Evolutionary conservation across 345 rosid genomes (phyloP), one percentile per base, ranked within the genome.

Genomic region (Citrus maxima): DNA sequence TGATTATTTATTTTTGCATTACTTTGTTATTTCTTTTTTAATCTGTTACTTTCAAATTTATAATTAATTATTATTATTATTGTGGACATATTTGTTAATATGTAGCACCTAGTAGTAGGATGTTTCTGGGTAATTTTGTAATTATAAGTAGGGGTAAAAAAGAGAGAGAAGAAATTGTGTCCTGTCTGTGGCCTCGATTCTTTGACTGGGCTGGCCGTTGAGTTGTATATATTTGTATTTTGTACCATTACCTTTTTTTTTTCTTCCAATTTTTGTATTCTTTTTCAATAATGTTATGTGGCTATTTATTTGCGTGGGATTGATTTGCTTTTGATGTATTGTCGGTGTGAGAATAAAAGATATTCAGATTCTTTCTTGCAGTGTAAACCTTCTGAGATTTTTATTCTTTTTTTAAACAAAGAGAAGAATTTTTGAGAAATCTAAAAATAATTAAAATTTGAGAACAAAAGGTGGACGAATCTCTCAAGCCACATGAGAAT

Each of bases 41-140:
- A 35, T 35, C 0, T 35, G 37, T 35, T 5, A 35, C 37, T 16
- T 54, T 46, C 4, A 13, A 54, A 54, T 19, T 18, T 18, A 19
- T 54, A 54, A 18, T 16, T 5, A 54, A 16, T 54, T 54, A 54
- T 5, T 16, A 18, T 5, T 14, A 5, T 54, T 22, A 0, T 0
- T 22, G 61, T 56, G 3, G 61, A 8, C 61, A 56, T 19, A 19
- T 56, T 56, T 22, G n/a, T 56, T 22, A 5, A 22, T 56, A 12
- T 1, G 24, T 56, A 56, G n/a, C 24, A 2, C 61, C 2, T 56
- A 22, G 61, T 61, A 21, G 24, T 46, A 64, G 30, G 37, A 32
- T 28, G 6, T 24, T 59, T 12, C n/a, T 14, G 76, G 76, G 32
- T 40, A 81, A 73, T 67, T 37, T 63, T 76, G 80, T 83, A 76